Evolutionary conservation across 202 grass and related monocot genomes (phyloP).

Genomic region (Digitaria exilis): DNA sequence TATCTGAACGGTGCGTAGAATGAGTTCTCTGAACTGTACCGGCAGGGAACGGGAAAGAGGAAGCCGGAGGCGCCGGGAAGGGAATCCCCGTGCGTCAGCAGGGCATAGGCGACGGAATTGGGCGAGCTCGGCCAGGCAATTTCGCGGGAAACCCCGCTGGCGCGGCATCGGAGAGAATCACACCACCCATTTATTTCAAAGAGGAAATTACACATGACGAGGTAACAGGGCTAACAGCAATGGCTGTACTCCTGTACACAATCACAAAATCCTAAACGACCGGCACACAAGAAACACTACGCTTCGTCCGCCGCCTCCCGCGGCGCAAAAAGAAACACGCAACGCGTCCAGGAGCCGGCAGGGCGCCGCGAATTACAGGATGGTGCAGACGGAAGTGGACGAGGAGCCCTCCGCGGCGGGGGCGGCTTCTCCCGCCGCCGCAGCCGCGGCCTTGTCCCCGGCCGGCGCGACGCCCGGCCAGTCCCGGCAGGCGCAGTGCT

Average conservation of each 20-base stretch:
- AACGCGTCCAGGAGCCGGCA: no score
- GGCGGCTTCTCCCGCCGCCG: not conserved
- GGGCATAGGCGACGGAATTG: not conserved
- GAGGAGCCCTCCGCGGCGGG: not conserved
- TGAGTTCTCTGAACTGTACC: no score
- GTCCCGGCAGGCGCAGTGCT: slow-evolving; percentile 80
- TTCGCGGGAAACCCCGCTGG: no score
- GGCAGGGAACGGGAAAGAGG: no score
- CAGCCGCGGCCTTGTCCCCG: not conserved
- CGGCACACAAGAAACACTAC: not conserved
- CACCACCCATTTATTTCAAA: not conserved
- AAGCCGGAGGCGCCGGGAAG: no score
- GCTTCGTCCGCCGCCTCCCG: no score
- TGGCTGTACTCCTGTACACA: not conserved
- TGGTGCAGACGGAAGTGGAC: slow-evolving; percentile 4
- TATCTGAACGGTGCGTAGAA: no score
- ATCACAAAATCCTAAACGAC: not conserved
- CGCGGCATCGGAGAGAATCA: not conserved
- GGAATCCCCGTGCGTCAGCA: no score
- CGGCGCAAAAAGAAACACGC: no score
- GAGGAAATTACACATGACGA: slow-evolving; percentile 2
- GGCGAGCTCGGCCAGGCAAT: not conserved
- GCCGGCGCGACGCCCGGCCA: slow-evolving; percentile 67
- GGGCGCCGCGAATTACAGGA: no score
- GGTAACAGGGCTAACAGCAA: no score